phyloP scores from a whole-genome alignment of 345 rosid species.

The Ailanthus altissimus region DNA sequence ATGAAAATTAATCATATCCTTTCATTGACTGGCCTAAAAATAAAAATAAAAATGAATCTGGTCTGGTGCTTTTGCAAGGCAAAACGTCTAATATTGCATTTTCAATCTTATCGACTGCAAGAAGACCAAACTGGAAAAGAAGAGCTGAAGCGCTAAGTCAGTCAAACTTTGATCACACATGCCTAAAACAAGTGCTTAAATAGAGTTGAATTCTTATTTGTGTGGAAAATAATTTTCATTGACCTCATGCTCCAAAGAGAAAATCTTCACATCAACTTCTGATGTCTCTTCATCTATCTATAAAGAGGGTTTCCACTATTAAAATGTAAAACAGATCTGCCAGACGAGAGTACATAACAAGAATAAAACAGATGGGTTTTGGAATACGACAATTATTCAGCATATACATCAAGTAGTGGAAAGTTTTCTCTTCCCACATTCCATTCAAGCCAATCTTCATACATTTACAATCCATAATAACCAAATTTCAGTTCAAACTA shows the following conservation, averaged over 20 bases:
- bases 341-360: background rate
- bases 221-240: background rate
- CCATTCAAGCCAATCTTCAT: background rate
- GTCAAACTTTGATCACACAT: background rate
- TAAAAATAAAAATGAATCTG: background rate
- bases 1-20: background rate
- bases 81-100: background rate
- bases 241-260: background rate
- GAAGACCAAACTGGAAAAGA: background rate
- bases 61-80: background rate
- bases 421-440: background rate
- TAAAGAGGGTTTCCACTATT: no score
- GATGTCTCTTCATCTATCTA: no score
- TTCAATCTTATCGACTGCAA: background rate
- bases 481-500: background rate
- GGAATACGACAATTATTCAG: background rate
- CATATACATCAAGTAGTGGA: background rate
- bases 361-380: background rate
- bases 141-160: background rate
- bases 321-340: background rate
- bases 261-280: no score
- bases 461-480: slow-evolving; percentile 1
- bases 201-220: background rate
- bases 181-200: background rate
- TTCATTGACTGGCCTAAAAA: no score